Base-by-base conservation (phyloP, 2,329 filamentous ascomycete species). In the Botrytis byssoidea region DNA sequence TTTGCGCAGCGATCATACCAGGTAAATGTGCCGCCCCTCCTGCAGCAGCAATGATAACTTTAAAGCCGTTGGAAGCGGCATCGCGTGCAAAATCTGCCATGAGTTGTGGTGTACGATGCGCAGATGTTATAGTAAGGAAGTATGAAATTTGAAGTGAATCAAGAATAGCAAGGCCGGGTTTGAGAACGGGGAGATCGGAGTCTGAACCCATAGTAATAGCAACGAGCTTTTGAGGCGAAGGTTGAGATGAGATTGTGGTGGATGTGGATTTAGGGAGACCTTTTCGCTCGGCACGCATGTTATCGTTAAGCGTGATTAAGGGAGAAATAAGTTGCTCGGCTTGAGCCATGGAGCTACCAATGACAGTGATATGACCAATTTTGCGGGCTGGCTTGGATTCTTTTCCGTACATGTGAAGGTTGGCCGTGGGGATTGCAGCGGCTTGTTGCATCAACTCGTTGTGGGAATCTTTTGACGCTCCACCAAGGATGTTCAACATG, bases 331-430 rank as follows among this genome's bases (percentile, higher is more conserved):
- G 87, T 25, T 87, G 85, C 80, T 92, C 89, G n/a, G 92, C 90
- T 78, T 91, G 87, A 55, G 88, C 84, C 80, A 95, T 89, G 0
- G 88, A 90, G n/a, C 70, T 63, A 1, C 90, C 90, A 2, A 93
- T 92, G 55, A 97, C 84, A 0, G 95, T 98, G 77, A 99, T 89
- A 82, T 99, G 96, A 18, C 95, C 95, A 85, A 98, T 98, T 83
- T 98, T 99, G 64, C 96, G 91, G 48, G 93, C 92, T 7, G 93
- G 93, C 78, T 94, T 93, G 40, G 94, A 92, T 65, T 89, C 89
- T 83, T 98, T 98, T 79, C 95, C 95, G 84, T 99, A 99, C 65
- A 98, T 89, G 80, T 99, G 95, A 18, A 98, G 87, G 70, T 85
- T 87, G 55, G 88, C 89, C 72, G 86, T 88, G 61, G 87, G 88